A percentile compares a stretch with the other conserved stretches of the same genome.
Conservation (phyloP, 139 green algal genomes). For the Auxenochlorella protothecoides region DNA sequence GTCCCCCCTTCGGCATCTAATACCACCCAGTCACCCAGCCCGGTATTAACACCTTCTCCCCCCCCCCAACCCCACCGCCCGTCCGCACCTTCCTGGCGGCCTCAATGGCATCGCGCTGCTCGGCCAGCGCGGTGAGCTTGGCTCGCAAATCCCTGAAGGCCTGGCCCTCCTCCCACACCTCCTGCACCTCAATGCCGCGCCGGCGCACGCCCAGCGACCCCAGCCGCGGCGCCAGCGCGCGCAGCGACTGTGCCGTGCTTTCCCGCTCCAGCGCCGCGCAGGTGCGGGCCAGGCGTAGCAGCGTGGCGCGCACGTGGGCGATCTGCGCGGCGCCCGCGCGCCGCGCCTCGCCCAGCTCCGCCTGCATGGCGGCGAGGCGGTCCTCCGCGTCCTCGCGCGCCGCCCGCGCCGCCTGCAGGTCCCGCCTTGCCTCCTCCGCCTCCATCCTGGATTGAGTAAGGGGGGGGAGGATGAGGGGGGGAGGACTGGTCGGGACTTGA, state of each 20-base stretch:
- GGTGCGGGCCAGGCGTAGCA: slow-evolving; percentile 17
- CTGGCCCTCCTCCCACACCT: slow-evolving; percentile 71
- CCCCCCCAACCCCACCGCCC: not conserved
- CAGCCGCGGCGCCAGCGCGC: slow-evolving; percentile 24
- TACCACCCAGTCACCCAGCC: too few relatives aligned
- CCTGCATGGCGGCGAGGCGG: too few relatives aligned
- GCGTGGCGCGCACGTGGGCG: not conserved
- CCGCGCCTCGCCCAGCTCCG: too few relatives aligned
- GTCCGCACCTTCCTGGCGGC: slow-evolving; percentile 48
- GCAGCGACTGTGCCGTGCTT: slow-evolving; percentile 19
- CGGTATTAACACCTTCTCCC: too few relatives aligned
- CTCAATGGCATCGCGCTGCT: slow-evolving; percentile 50
- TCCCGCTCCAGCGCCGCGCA: slow-evolving; percentile 22
- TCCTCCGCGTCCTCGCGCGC: too few relatives aligned
- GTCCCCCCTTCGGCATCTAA: too few relatives aligned
- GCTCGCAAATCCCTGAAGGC: slow-evolving; percentile 48
- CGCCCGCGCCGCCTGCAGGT: too few relatives aligned
- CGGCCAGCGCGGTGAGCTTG: slow-evolving; percentile 25
- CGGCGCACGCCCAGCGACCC: slow-evolving; percentile 22
- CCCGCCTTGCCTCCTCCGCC: too few relatives aligned
- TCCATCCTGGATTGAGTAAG: too few relatives aligned
- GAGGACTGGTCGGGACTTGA: too few relatives aligned
- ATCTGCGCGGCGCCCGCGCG: too few relatives aligned
- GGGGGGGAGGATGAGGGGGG: too few relatives aligned
- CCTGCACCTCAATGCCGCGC: slow-evolving; percentile 24